Evolutionary conservation across 441 rosid species (phyloP).

Genomic region (Populus trichocarpa): DNA sequence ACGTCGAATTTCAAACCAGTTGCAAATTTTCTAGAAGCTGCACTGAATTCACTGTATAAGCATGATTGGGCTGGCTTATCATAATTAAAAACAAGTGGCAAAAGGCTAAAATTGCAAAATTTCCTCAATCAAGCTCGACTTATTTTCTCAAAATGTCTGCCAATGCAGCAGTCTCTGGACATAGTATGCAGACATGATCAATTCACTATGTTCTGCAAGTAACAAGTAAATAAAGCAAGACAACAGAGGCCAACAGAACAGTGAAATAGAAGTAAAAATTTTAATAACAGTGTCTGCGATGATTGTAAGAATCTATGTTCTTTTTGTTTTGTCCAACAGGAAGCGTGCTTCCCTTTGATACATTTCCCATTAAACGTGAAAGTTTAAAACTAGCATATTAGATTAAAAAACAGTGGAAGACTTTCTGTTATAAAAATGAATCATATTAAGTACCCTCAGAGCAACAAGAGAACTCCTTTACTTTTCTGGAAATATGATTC

Average conservation of each 20-base stretch:
- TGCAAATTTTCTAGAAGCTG: neutral
- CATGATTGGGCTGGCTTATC: neutral
- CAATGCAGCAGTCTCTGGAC: constrained; percentile 2
- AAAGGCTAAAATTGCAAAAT: neutral
- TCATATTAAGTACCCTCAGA: too few species aligned
- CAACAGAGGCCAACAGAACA: neutral
- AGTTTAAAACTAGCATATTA: neutral
- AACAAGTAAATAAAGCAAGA: neutral
- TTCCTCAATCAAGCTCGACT: neutral
- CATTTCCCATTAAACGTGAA: too few species aligned
- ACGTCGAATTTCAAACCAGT: neutral
- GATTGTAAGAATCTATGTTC: too few species aligned
- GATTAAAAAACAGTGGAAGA: neutral
- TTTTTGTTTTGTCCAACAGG: neutral
- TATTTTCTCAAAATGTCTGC: neutral
- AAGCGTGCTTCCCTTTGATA: neutral
- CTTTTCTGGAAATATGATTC: neutral
- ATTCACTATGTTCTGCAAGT: neutral
- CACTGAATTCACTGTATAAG: neutral
- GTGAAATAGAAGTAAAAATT: neutral
- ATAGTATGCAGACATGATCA: neutral
- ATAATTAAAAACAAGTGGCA: neutral
- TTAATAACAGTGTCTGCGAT: neutral
- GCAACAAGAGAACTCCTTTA: neutral
- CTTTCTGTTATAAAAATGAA: too few species aligned